Percentiles rank a stretch among this genome's conserved stretches.
These are phyloP conservation scores for Fusarium tjaetaba DNA, from an alignment of 2,329 filamentous ascomycete species.

Conservation along the genomic window DNA sequence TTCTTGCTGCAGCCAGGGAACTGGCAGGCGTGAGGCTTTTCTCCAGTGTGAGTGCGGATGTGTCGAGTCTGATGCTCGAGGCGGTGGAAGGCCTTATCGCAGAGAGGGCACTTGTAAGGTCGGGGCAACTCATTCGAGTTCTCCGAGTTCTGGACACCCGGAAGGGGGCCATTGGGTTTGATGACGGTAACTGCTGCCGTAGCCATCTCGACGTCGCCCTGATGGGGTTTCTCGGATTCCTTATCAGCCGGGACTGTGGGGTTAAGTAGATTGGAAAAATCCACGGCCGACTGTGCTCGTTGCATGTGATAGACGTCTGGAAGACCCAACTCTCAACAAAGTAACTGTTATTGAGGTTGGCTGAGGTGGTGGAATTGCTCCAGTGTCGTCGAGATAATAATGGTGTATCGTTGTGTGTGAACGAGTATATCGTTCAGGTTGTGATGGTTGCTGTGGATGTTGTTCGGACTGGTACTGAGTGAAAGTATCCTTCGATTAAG, in stretches of 20 bases:
- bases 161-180: constrained; percentile 70
- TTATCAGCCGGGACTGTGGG: constrained; percentile 52
- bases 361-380: constrained; percentile 1
- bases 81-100: constrained; percentile 98
- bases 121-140: constrained; percentile 78
- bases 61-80: constrained; percentile 92
- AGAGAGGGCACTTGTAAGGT: constrained; percentile 98
- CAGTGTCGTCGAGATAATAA: constrained; percentile 16
- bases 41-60: constrained; percentile 96
- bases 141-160: constrained; percentile 69
- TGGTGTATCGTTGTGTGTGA: constrained; percentile 7
- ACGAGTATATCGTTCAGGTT: neutral
- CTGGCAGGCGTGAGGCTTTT: constrained; percentile 97
- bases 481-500: constrained; percentile 8
- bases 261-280: constrained; percentile 81
- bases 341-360: constrained; percentile 19
- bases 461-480: neutral
- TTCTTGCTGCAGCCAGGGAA: constrained; percentile 97
- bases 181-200: constrained; percentile 63
- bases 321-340: constrained; percentile 31
- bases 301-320: constrained; percentile 71
- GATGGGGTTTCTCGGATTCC: constrained; percentile 42
- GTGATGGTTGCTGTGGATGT: neutral
- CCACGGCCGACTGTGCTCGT: constrained; percentile 76
- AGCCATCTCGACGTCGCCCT: constrained; percentile 58